Evolutionary conservation across 495 filamentous ascomycete species (phyloP).

Genomic region (Articulospora tetracladia): DNA sequence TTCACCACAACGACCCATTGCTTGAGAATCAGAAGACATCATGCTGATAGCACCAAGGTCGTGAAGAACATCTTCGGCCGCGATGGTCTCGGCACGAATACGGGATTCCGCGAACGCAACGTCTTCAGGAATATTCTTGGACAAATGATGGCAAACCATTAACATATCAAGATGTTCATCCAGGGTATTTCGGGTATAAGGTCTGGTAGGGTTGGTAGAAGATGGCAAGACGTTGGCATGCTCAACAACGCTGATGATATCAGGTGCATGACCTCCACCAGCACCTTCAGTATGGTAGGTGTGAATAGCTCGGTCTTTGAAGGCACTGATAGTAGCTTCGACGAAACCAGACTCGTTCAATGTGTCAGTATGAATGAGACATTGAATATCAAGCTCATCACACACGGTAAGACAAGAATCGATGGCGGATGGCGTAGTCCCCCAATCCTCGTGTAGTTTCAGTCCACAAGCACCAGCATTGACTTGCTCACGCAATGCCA

Average conservation of each 20-base stretch:
- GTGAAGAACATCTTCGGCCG: conserved; percentile 94
- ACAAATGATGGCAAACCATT: conserved; percentile 97
- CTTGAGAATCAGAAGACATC: conserved; percentile 97
- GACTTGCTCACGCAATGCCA: conserved; percentile 76
- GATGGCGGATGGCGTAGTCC: conserved; percentile 87
- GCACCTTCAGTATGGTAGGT: conserved; percentile 99
- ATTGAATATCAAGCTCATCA: conserved; percentile 89
- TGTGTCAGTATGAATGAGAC: conserved; percentile 96
- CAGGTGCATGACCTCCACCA: conserved; percentile 92
- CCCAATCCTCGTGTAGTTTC: conserved; percentile 99
- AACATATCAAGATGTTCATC: conserved; percentile 99
- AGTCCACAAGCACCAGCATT: conserved; percentile 82
- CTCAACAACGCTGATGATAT: conserved; percentile 94
- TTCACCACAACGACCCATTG: conserved; percentile 96
- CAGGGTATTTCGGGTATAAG: conserved; percentile 88
- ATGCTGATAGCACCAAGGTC: conserved; percentile 95
- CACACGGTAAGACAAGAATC: conserved; percentile 85
- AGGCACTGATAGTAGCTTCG: conserved; percentile 82
- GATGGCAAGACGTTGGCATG: conserved; percentile 89
- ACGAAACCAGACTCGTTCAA: conserved; percentile 98
- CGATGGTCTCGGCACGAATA: conserved; percentile 94
- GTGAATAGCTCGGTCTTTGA: conserved; percentile 90
- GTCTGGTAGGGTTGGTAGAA: conserved; percentile 90
- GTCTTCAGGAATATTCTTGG: conserved; percentile 90
- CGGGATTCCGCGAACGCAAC: conserved; percentile 94